Percentiles rank a stretch among this genome's conserved stretches.
Evolutionary conservation across 768 basidiomycete genomes (phyloP).

Genomic region (Cystobasidium onofrii): DNA sequence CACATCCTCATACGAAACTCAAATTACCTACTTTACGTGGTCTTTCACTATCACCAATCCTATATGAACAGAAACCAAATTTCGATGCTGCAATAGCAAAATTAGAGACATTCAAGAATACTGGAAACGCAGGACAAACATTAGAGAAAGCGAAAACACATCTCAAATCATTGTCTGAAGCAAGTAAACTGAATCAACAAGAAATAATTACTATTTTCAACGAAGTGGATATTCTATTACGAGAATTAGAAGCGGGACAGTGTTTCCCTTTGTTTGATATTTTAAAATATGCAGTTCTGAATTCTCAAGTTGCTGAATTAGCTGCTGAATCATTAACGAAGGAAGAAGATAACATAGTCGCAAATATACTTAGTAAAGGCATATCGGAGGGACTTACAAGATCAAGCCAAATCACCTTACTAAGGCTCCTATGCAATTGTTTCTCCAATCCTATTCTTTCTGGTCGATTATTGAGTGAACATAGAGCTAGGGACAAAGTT

Average conservation of each 20-base stretch:
- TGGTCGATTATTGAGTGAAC: neutral
- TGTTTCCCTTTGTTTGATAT: slow-evolving; percentile 77
- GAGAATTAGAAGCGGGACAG: slow-evolving; percentile 52
- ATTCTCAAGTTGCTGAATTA: slow-evolving; percentile 43
- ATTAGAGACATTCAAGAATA: slow-evolving; percentile 51
- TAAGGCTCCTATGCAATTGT: slow-evolving; percentile 45
- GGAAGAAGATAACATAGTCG: neutral
- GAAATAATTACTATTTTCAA: slow-evolving; percentile 35
- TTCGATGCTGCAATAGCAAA: slow-evolving; percentile 60
- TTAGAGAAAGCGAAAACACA: slow-evolving; percentile 49
- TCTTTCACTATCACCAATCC: slow-evolving; percentile 59
- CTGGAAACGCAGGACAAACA: slow-evolving; percentile 35
- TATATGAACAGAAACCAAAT: slow-evolving; percentile 64
- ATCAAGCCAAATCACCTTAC: slow-evolving; percentile 45
- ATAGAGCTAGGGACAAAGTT: slow-evolving; percentile 43
- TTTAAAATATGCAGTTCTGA: slow-evolving; percentile 69
- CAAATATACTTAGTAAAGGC: slow-evolving; percentile 10
- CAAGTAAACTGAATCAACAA: slow-evolving; percentile 38
- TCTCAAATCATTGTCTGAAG: slow-evolving; percentile 50
- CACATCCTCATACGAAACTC: slow-evolving; percentile 64
- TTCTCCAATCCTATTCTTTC: slow-evolving; percentile 34
- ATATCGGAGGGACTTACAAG: slow-evolving; percentile 36
- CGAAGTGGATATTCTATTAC: slow-evolving; percentile 19
- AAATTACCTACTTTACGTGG: slow-evolving; percentile 49
- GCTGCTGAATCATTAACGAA: slow-evolving; percentile 1